Base-by-base conservation (phyloP, 2,329 filamentous ascomycete species). In the Apiospora phragmitis region DNA sequence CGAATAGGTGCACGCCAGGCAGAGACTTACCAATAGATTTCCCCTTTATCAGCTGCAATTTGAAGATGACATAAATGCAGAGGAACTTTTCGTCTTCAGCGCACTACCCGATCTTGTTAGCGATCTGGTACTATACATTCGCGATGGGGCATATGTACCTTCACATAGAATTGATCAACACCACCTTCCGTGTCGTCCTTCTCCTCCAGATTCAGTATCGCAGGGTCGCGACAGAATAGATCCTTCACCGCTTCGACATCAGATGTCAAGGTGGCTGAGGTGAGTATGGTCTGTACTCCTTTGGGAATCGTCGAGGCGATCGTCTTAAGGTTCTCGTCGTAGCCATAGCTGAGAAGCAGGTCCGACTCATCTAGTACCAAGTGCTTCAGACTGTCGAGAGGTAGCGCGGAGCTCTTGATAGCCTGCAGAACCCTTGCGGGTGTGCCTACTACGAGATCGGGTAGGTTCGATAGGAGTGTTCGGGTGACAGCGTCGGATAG, bases 281-380 rank as follows among this genome's bases (percentile, higher is more conserved):
- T 97, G 79, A 99, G 87, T 77, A 96, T 91, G 1, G 94, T 95
- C 83, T 99, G 96, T 0, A 97, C 89, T 1, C 93, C 93, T 78
- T 93, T 93, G 0, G 95, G 95, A 29, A 98, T 85, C 2, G 91
- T 88, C 75, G 92, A 90, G 0, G 94, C 88, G 43, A 99, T 87
- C 75, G 90, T 92, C 77, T 94, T 89, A 72, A 99, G 87, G 76
- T 98, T 96, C 71, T 97, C 93, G 71, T 95, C 92, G 79, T 98
- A 97, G 67, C 95, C 96, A 79, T 98, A 99, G 4, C 94, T 97
- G 70, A 98, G 85, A 8, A 99, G 92, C 73, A 99, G 82, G 79
- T 99, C 96, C 3, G 95, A 95, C 83, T 99, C 96, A 80, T 99
- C 96, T 69, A 99, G 90, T 0, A 98, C 93, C 21, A 98, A 83